Evolutionary conservation across 2,329 filamentous ascomycete species (phyloP), one percentile per base, ranked within the genome.

Genomic region (Mariannaea elegans): DNA sequence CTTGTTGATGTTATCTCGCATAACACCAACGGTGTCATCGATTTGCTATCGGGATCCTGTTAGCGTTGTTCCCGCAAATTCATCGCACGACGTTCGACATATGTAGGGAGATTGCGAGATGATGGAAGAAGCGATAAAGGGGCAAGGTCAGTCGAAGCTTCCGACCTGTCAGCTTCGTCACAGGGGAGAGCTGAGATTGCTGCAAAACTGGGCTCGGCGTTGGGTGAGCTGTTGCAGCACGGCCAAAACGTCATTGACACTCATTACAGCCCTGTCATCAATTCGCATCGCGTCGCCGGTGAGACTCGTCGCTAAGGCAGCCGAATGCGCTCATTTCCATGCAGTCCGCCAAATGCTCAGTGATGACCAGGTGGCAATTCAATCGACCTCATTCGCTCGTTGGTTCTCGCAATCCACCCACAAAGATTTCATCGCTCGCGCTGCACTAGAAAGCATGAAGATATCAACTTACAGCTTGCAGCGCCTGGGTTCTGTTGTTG

Each of bases 1-100:
- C 80, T 95, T 96, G 83, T 94, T 93, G 84, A 99, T 96, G 82
- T 99, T 99, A 78, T 97, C 90, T 73, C 91, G 89, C 94, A 99
- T 97, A 68, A 95, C 92, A 75, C 90, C 90, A 72, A 97, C 93
- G 50, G 94, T 97, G 75, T 94, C 92, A 78, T 98, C 91, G 79
- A 99, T 97, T 96, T 98, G 91, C 95, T 99, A 76, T 24, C 41
- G 29, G 46, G 2, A 58, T 31, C 41, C 49, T 48, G 61, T 68
- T 57, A 72, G 69, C 58, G 53, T 13, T 34, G 48, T 24, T 50
- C 31, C 9, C 23, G 12, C 31, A 19, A 31, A 23, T 8, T 34
- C 8, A 24, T 45, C 38, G 19, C 8, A 27, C 38, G 8, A 38
- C 9, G 18, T 21, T 36, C 3, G 13, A 38, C 13, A 41, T 45